Evolutionary conservation across 1,139 yeast species (phyloP), one percentile per base, ranked within the genome.

Genomic region (Magnusiomyces starmeri): DNA sequence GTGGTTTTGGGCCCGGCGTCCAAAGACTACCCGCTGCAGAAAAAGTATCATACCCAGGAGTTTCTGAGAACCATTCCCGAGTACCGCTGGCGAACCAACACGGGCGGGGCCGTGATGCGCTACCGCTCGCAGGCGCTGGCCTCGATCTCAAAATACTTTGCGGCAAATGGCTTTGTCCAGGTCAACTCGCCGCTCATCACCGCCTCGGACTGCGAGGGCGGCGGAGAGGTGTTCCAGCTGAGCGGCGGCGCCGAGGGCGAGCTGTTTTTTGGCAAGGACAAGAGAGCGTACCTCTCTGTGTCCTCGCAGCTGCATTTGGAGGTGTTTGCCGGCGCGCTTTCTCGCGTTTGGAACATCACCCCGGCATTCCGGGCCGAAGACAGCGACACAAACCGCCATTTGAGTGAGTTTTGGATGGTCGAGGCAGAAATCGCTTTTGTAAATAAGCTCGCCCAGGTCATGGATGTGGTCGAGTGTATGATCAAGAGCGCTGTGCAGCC

Each of bases 381-480:
- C 49, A 85, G 96, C 50, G 89, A 88, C 61, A 94, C 99, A 0
- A 86, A 82, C 60, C 76, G 98, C 48, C 99, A 94, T 65, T 70
- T 94, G 57, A 79, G 94, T 56, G 99, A 94, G 66, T 94, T 94
- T 67, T 92, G 97, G 97, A 90, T 94, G 97, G 70, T 92, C 2
- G 99, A 94, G 67, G 95, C 90, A 0, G 99, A 94, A 64, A 67
- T 89, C 29, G 81, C 89, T 14, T 85, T 85, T 65, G 70, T 85
- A 2, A 74, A 77, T 10, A 67, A 72, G 14, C 75, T 89, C 7
- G 63, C 66, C 2, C 85, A 84, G 56, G 70, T 94, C 51, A 82
- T 92, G 14, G 63, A 63, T 2, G 77, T 88, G 52, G 79, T 85
- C 1, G 95, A 89, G 66, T 62, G 65, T 2, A 82, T 90, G 90